phyloP scores from a whole-genome alignment of 805 yeast genomes.

The Ogataea pignaliae region DNA sequence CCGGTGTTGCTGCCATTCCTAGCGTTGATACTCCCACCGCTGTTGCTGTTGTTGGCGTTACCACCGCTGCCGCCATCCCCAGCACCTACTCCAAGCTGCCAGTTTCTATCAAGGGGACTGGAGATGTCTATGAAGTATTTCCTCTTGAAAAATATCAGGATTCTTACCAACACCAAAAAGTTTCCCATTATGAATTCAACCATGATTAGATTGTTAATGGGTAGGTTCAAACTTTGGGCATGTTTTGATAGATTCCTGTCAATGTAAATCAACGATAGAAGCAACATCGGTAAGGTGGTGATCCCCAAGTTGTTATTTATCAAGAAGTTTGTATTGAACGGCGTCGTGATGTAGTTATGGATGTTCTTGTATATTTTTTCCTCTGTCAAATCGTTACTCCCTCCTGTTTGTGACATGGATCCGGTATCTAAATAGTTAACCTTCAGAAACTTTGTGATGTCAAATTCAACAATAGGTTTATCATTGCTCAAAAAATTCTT shows the following conservation, averaged over 20 bases:
- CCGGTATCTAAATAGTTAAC: conserved; percentile 14
- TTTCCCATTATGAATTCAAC: conserved; percentile 41
- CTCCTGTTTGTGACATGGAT: neutral
- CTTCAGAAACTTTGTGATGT: conserved; percentile 12
- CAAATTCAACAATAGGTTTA: conserved; percentile 25
- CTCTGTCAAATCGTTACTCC: conserved; percentile 7
- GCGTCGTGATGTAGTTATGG: conserved; percentile 16
- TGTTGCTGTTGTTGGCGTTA: neutral
- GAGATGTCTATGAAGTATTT: conserved; percentile 22
- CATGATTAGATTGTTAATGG: conserved; percentile 30
- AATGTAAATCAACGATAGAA: conserved; percentile 28
- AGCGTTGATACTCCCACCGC: conserved; percentile 1
- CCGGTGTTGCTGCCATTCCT: neutral
- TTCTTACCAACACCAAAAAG: conserved; percentile 40
- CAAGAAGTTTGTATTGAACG: conserved; percentile 22
- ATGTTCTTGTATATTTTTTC: conserved; percentile 20
- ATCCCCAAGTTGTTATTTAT: conserved; percentile 51
- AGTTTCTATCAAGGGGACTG: conserved; percentile 17
- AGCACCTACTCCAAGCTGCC: conserved; percentile 10
- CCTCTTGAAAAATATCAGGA: conserved; percentile 32
- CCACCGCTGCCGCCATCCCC: neutral
- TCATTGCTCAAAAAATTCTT: conserved; percentile 18
- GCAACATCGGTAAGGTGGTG: conserved; percentile 44
- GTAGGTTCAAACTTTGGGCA: conserved; percentile 28
- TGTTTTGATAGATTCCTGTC: conserved; percentile 26